These are phyloP conservation scores for Candida loeiensis DNA, from an alignment of 805 yeast species.

Conservation along the genomic window DNA sequence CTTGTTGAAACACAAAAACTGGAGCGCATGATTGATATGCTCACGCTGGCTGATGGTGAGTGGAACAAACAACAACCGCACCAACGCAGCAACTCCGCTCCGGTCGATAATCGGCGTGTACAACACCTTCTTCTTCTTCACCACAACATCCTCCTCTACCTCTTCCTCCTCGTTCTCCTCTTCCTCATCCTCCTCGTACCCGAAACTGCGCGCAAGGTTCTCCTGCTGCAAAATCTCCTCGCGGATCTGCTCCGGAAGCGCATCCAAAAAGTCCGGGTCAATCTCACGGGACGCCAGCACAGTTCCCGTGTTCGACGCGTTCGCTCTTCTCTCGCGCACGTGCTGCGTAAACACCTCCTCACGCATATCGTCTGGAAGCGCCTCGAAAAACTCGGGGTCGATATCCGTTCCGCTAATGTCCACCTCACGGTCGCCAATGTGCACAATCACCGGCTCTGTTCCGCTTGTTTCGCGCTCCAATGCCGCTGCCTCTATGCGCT, in stretches of 20 bases:
- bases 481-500: slow-evolving; percentile 26
- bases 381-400: slow-evolving; percentile 86
- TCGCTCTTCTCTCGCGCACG: slow-evolving; percentile 66
- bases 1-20: slow-evolving; percentile 67
- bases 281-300: slow-evolving; percentile 54
- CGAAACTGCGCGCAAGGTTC: slow-evolving; percentile 39
- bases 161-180: slow-evolving; percentile 18
- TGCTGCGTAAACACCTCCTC: slow-evolving; percentile 90
- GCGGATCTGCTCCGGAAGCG: slow-evolving; percentile 68
- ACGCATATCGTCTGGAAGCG: slow-evolving; percentile 88
- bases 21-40: slow-evolving; percentile 59
- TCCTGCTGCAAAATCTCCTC: slow-evolving; percentile 62
- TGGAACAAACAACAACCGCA: slow-evolving; percentile 71
- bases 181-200: slow-evolving; percentile 22
- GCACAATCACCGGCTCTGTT: slow-evolving; percentile 58
- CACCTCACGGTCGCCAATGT: slow-evolving; percentile 72
- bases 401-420: slow-evolving; percentile 88
- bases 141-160: slow-evolving; percentile 1
- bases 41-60: slow-evolving; percentile 62
- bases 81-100: slow-evolving; percentile 67
- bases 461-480: slow-evolving; percentile 15
- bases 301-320: slow-evolving; percentile 43
- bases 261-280: slow-evolving; percentile 76
- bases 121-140: slow-evolving; percentile 34
- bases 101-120: slow-evolving; percentile 71